These are phyloP conservation scores for Geranium brycei DNA, from an alignment of 345 rosid species.

Conservation along the genomic window DNA sequence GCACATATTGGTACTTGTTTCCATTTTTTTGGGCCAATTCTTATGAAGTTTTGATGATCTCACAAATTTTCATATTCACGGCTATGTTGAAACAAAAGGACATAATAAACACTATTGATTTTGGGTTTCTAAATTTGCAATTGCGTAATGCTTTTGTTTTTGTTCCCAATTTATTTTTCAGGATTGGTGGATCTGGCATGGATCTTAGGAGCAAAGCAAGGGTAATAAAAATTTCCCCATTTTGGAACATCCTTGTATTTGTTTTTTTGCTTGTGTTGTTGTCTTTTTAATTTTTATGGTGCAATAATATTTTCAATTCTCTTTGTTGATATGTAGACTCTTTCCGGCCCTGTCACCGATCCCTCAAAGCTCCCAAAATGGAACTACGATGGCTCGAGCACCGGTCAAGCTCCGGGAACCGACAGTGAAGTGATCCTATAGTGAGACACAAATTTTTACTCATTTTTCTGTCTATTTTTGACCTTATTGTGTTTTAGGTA, in stretches of 20 bases:
- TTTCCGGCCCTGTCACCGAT: constrained; percentile 15
- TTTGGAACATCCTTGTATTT: background rate
- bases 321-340: constrained; percentile 12
- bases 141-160: background rate
- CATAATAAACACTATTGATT: no score
- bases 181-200: constrained; percentile 39
- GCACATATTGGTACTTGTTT: no score
- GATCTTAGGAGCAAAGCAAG: constrained; percentile 33
- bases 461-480: no score
- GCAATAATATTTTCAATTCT: background rate
- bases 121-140: no score
- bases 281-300: background rate
- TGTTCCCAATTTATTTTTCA: constrained; percentile 1
- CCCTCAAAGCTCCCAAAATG: constrained; percentile 9
- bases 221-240: constrained; percentile 8
- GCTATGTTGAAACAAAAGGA: no score
- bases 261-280: background rate
- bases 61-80: no score
- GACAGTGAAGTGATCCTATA: constrained; percentile 26
- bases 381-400: constrained; percentile 21
- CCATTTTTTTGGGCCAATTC: no score
- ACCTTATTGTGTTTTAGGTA: no score
- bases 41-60: no score
- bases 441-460: background rate
- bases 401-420: constrained; percentile 23